Evolutionary conservation across 805 yeast species (phyloP), one percentile per base, ranked within the genome.

Genomic region (Schwanniomyces sp.): DNA sequence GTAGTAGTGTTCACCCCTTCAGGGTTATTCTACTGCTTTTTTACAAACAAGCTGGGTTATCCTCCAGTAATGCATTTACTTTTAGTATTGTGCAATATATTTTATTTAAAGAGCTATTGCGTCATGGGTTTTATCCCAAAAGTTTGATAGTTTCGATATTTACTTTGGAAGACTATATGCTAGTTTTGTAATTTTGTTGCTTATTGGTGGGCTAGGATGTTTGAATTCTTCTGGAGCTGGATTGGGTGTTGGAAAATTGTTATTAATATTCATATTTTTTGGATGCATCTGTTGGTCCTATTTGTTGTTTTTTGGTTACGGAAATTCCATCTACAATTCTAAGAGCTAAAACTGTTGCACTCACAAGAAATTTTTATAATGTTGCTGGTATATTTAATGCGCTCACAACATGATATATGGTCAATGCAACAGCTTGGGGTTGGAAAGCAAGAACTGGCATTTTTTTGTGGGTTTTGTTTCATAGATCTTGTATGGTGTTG

Each of bases 371-470:
- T 48, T 80, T 56, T 16, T 56, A 58, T 44, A 66, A 69, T 51
- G 37, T 66, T 14, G 59, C 62, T 30, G 62, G 65, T 37, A 62
- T 67, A 42, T 58, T 69, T 49, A 61, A 66, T 47, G 55, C 71
- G n/a, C 62, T 78, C 43, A 63, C 73, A 41, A 57, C 52, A 40
- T 84, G 84, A n/a, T 78, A 76, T 54, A 69, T 79, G 75, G 63
- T 79, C 53, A 80, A 78, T 52, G 75, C 80, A 1, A 60, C 61
- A 14, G 66, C 67, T 30, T 78, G 76, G 50, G 69, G 79, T 52
- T 63, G 75, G 73, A 72, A 75, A 30, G 79, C 77, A n/a, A 77
- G 77, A 54, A 73, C 79, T 30, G 81, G 75, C 2, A 75, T 74
- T 54, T 66, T 78, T 48, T 70, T 78, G 71, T 39, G 81, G 72